phyloP scores from a whole-genome alignment of 2,329 filamentous ascomycete species.

The Plectosphaerella cucumerina region DNA sequence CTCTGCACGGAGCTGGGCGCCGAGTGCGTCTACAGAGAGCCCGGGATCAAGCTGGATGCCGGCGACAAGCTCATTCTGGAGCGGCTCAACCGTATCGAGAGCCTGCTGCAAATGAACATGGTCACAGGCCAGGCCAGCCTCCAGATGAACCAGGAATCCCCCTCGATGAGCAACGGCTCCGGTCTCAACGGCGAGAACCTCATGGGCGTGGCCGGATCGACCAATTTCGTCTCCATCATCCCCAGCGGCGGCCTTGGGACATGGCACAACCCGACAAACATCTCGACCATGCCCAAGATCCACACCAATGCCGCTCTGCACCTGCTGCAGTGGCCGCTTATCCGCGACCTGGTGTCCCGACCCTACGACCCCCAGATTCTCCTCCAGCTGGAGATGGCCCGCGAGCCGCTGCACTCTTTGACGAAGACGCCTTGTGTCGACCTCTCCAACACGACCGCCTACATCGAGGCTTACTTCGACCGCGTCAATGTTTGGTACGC shows the following conservation, averaged over 20 bases:
- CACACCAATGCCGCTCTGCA: slow-evolving; percentile 79
- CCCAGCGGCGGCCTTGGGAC: slow-evolving; percentile 66
- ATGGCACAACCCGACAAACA: slow-evolving; percentile 64
- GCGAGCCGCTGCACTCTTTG: slow-evolving; percentile 67
- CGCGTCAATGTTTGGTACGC: slow-evolving; percentile 83
- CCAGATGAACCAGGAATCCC: slow-evolving; percentile 57
- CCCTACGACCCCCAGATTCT: slow-evolving; percentile 80
- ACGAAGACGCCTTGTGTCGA: slow-evolving; percentile 65
- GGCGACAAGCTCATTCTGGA: slow-evolving; percentile 84
- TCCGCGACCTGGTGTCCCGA: slow-evolving; percentile 70
- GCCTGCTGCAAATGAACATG: slow-evolving; percentile 68
- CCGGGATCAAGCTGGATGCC: slow-evolving; percentile 81
- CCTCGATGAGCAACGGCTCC: slow-evolving; percentile 61
- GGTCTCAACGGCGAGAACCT: slow-evolving; percentile 55
- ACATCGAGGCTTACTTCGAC: slow-evolving; percentile 76
- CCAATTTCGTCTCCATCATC: slow-evolving; percentile 49
- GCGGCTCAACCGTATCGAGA: slow-evolving; percentile 72
- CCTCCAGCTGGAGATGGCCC: slow-evolving; percentile 74
- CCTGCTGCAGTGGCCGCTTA: slow-evolving; percentile 75
- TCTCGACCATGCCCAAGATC: slow-evolving; percentile 81
- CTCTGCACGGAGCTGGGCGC: slow-evolving; percentile 78
- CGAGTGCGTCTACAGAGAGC: slow-evolving; percentile 80
- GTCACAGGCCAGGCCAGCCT: slow-evolving; percentile 41
- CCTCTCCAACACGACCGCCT: slow-evolving; percentile 68
- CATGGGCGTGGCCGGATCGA: slow-evolving; percentile 38